Evolutionary conservation across 257 asterid species (phyloP), one percentile per base, ranked within the genome.

Genomic region (Agastache rugosa): DNA sequence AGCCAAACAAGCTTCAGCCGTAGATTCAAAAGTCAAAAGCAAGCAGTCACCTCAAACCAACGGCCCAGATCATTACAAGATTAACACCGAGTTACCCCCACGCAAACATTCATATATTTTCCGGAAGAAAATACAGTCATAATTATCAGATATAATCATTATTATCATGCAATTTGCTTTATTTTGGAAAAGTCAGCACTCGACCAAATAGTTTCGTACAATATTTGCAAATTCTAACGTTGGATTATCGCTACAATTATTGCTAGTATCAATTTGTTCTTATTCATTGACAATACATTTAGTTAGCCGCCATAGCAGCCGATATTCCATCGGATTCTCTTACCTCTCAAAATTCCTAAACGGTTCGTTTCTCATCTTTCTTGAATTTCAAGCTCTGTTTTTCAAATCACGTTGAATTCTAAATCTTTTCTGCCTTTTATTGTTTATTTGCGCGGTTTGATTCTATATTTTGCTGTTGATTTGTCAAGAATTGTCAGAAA

Each of bases 331-430:
- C 75, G 22, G 82, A 76, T 74, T 83, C 84, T 66, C 74, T 58
- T 25, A 17, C 54, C 77, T 16, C 47, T 76, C 51, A 2, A 67
- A 27, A 20, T 58, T 72, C 62, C 11, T 64, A 3, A 20, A 56
- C 79, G 89, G 83, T 84, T 67, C 69, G 76, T 60, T 77, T 56
- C 76, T 78, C 61, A 11, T 66, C 71, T 22, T 69, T 55, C 60
- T 72, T 19, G 69, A 75, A 15, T 55, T 75, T 66, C 17, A 11
- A 51, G n/a, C 70, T 54, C 50, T 48, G 34, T 42, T 64, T 54
- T 17, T 44, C 20, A 63, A 59, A 50, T 76, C 76, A 41, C 20
- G 56, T 79, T 25, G 19, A 8, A 15, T 70, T 67, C 27, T 53
- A 25, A 42, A 1, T 5, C 15, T 0, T 45, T 22, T 25, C 23